phyloP scores from a whole-genome alignment of 495 filamentous ascomycete genomes.

The Aspergillus ellipticus region DNA sequence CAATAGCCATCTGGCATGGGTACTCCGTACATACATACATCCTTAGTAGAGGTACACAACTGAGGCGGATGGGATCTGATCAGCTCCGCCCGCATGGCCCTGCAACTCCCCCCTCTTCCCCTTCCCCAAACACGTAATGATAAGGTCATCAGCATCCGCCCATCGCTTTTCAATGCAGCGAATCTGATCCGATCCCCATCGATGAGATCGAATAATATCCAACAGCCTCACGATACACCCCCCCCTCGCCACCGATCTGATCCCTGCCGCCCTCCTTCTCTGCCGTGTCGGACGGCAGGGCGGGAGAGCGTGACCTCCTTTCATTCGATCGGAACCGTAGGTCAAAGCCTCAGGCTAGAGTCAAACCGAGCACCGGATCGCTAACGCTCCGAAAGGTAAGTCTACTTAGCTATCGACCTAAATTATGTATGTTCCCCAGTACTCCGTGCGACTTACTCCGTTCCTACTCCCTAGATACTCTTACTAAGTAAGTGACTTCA shows the following conservation, averaged over 20 bases:
- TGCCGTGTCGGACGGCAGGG: not conserved
- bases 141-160: not conserved
- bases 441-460: too few species aligned
- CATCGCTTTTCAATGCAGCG: not conserved
- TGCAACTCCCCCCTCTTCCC: too few species aligned
- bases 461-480: too few species aligned
- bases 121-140: not conserved
- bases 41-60: too few species aligned
- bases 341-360: not conserved
- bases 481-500: too few species aligned
- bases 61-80: not conserved
- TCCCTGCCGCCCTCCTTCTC: not conserved
- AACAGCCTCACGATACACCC: not conserved
- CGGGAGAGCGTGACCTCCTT: not conserved
- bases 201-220: not conserved
- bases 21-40: too few species aligned
- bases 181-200: not conserved
- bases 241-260: not conserved
- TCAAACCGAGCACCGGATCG: not conserved
- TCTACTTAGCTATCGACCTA: too few species aligned
- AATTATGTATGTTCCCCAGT: too few species aligned
- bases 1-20: too few species aligned
- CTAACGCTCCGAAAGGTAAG: not conserved
- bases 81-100: not conserved
- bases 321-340: not conserved